phyloP scores from a whole-genome alignment of 768 basidiomycete species.

The Bullera alba region DNA sequence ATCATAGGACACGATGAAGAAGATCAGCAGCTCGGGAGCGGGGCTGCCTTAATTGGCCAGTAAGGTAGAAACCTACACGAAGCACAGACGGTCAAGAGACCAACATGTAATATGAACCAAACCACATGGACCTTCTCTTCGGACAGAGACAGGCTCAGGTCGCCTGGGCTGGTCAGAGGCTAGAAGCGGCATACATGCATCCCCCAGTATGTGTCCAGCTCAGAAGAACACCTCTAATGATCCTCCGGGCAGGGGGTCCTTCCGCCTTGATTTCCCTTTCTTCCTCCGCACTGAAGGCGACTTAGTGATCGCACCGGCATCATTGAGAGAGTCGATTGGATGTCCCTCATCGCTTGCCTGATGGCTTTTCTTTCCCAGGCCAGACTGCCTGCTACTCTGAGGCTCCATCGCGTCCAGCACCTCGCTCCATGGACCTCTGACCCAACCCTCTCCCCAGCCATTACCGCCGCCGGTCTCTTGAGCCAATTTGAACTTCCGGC shows the following conservation, averaged over 20 bases:
- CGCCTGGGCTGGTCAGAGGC: too few relatives aligned
- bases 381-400: too few relatives aligned
- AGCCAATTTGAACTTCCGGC: slow-evolving; percentile 37
- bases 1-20: too few relatives aligned
- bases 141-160: too few relatives aligned
- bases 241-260: slow-evolving; percentile 36
- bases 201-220: too few relatives aligned
- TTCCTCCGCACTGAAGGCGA: slow-evolving; percentile 11
- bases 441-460: slow-evolving; percentile 41
- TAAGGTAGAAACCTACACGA: too few relatives aligned
- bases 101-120: too few relatives aligned
- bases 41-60: too few relatives aligned
- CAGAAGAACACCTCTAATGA: slow-evolving; percentile 9
- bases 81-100: too few relatives aligned
- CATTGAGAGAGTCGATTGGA: not conserved
- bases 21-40: too few relatives aligned
- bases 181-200: too few relatives aligned
- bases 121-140: too few relatives aligned
- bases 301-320: not conserved
- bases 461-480: slow-evolving; percentile 29
- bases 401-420: slow-evolving; percentile 9
- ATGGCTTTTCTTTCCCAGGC: not conserved
- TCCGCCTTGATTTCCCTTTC: slow-evolving; percentile 22
- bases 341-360: not conserved
- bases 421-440: slow-evolving; percentile 26